Conservation (phyloP, 805 yeast genomes). For the Starmera quercuum region DNA sequence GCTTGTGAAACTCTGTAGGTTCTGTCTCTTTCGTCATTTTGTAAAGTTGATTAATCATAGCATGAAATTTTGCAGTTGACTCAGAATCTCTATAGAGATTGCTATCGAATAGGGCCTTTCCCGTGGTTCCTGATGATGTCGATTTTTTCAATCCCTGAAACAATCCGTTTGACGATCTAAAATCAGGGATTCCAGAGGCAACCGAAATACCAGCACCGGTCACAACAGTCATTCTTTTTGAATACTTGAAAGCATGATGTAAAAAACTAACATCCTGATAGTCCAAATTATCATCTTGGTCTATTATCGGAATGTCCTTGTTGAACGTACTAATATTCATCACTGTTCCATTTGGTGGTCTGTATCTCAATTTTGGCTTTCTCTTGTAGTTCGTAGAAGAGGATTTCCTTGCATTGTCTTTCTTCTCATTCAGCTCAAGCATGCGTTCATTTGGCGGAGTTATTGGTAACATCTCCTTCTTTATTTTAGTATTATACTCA, state of each 20-base stretch:
- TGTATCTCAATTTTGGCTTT: constrained; percentile 37
- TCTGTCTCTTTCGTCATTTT: constrained; percentile 42
- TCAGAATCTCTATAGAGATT: constrained; percentile 61
- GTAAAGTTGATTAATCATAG: constrained; percentile 61
- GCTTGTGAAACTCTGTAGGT: constrained; percentile 71
- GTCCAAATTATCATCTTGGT: constrained; percentile 25
- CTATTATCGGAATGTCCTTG: constrained; percentile 16
- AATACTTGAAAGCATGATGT: constrained; percentile 42
- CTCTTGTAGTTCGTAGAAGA: constrained; percentile 13
- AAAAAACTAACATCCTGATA: constrained; percentile 39
- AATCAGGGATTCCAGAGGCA: constrained; percentile 86
- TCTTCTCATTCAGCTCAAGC: not conserved
- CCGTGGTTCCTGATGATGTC: constrained; percentile 32
- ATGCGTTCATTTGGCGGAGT: constrained; percentile 6
- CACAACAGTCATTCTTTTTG: constrained; percentile 54
- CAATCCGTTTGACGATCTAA: constrained; percentile 72
- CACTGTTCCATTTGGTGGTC: constrained; percentile 40
- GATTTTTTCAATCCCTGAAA: constrained; percentile 44
- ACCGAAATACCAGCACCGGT: constrained; percentile 93
- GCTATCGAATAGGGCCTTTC: constrained; percentile 74
- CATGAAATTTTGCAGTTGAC: constrained; percentile 59
- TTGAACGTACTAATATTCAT: constrained; percentile 26
- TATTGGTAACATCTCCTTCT: constrained; percentile 1
- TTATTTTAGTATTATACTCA: not conserved
- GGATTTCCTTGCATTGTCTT: constrained; percentile 4